Evolutionary conservation across 768 basidiomycete species (phyloP).

Genomic region (Plicaturopsis crispa): DNA sequence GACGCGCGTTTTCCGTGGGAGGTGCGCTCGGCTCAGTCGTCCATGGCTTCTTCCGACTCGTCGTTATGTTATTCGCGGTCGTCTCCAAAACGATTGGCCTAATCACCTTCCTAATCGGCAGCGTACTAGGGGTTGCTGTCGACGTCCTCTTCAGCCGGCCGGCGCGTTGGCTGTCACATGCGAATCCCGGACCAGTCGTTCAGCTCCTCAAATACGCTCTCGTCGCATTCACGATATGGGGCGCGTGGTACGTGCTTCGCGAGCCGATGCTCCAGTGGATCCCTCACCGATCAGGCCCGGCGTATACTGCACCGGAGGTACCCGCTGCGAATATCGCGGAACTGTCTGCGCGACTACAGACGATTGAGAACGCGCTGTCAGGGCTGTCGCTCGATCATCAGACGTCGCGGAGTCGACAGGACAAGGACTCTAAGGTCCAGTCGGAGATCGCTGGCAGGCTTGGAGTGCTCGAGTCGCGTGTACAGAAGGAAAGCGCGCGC

Average conservation of each 20-base stretch:
- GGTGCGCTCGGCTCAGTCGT: constrained; percentile 36
- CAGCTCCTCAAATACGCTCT: constrained; percentile 32
- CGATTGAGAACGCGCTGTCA: constrained; percentile 57
- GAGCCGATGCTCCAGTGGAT: constrained; percentile 27
- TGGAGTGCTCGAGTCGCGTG: constrained; percentile 45
- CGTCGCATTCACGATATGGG: constrained; percentile 34
- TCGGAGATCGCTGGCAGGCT: constrained; percentile 48
- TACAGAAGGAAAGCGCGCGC: constrained; percentile 34
- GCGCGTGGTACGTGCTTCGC: constrained; percentile 36
- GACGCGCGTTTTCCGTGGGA: constrained; percentile 35
- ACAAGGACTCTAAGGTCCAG: constrained; percentile 42
- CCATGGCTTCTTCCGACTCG: constrained; percentile 26
- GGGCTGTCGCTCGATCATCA: constrained; percentile 51
- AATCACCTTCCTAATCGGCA: constrained; percentile 25
- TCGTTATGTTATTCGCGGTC: constrained; percentile 15
- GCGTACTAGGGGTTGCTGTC: constrained; percentile 36
- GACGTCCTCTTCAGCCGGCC: constrained; percentile 46
- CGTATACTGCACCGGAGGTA: constrained; percentile 46
- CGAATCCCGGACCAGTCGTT: constrained; percentile 22
- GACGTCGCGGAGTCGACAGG: constrained; percentile 39
- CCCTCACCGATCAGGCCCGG: constrained; percentile 18
- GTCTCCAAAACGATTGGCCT: constrained; percentile 15
- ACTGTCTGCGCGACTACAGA: constrained; percentile 51
- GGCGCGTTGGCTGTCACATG: constrained; percentile 25
- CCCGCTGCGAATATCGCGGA: constrained; percentile 65